A percentile compares a stretch with the other conserved stretches of the same genome.
Conservation (phyloP, 2,329 filamentous ascomycete species). For the Stagonosporopsis tanaceti region DNA sequence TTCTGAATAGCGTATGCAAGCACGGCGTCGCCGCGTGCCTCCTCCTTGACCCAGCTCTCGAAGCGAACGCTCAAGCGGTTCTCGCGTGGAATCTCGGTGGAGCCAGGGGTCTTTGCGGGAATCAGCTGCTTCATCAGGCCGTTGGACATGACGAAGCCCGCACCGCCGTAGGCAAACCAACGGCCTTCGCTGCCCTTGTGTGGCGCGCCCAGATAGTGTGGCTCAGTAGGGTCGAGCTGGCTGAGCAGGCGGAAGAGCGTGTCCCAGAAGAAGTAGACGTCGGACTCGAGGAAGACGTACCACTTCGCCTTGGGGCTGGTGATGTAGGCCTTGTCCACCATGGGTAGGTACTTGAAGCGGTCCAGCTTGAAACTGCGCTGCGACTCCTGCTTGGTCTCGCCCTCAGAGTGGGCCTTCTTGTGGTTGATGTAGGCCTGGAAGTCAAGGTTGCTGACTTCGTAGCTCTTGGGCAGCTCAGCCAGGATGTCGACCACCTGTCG, state of each 20-base stretch:
- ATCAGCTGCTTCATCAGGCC: constrained; percentile 60
- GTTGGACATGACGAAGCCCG: constrained; percentile 56
- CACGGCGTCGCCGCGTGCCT: constrained; percentile 55
- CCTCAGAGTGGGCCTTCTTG: constrained; percentile 48
- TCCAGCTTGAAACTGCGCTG: constrained; percentile 63
- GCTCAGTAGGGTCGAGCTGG: constrained; percentile 46
- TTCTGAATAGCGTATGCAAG: constrained; percentile 51
- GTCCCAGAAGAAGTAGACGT: constrained; percentile 51
- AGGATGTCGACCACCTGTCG: constrained; percentile 59
- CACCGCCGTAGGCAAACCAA: constrained; percentile 56
- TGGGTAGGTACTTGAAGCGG: constrained; percentile 67
- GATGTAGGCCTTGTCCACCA: constrained; percentile 61
- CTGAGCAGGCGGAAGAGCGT: constrained; percentile 54
- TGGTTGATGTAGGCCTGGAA: constrained; percentile 61
- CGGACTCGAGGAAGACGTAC: constrained; percentile 52
- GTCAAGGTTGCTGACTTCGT: constrained; percentile 55
- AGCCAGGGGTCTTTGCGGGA: constrained; percentile 40
- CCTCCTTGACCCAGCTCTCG: constrained; percentile 48
- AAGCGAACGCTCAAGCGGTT: constrained; percentile 43
- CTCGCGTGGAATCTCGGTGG: constrained; percentile 41
- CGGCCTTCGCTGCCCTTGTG: constrained; percentile 42
- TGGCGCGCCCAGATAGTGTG: constrained; percentile 53
- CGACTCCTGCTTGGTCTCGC: constrained; percentile 56
- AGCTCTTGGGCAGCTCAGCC: constrained; percentile 57
- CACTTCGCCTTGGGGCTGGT: constrained; percentile 48